Conservation (phyloP, 164 flowering plant species). For the Vitis riparia region DNA sequence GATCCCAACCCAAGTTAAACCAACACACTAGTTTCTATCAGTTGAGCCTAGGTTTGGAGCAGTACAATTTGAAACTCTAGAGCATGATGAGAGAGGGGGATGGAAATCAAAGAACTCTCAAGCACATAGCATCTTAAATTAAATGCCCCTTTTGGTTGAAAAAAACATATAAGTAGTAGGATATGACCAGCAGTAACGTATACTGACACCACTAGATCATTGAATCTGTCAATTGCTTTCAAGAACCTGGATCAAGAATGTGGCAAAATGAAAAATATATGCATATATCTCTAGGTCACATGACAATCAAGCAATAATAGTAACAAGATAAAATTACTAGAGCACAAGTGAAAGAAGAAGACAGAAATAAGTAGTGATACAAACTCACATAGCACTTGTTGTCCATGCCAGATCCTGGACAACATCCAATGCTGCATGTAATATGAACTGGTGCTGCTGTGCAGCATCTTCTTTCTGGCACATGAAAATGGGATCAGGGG, state of each 20-base stretch:
- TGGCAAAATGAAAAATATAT: not conserved
- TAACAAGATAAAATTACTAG: slow-evolving; percentile 2
- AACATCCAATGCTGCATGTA: slow-evolving; percentile 94
- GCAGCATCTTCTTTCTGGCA: slow-evolving; percentile 93
- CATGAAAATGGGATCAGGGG: slow-evolving; percentile 7
- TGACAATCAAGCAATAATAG: not conserved
- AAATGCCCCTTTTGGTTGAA: not conserved
- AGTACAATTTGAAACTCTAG: too few relatives aligned
- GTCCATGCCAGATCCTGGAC: slow-evolving; percentile 99
- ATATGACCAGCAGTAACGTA: slow-evolving; percentile 99
- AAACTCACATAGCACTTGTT: slow-evolving; percentile 88
- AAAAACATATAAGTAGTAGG: slow-evolving; percentile 37
- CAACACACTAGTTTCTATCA: too few relatives aligned
- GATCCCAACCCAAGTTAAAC: too few relatives aligned
- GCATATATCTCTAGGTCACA: not conserved
- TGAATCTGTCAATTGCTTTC: slow-evolving; percentile 87
- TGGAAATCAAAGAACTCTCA: too few relatives aligned
- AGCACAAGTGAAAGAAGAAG: not conserved
- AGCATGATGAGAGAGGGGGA: too few relatives aligned
- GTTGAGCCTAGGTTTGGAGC: too few relatives aligned
- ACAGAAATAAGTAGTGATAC: not conserved
- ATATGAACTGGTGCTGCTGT: slow-evolving; percentile 91
- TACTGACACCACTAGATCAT: slow-evolving; percentile 88
- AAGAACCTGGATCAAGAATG: slow-evolving; percentile 63
- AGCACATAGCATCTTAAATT: not conserved